These are phyloP conservation scores for Erodium texanum DNA, from an alignment of 441 rosid species.

Conservation along the genomic window DNA sequence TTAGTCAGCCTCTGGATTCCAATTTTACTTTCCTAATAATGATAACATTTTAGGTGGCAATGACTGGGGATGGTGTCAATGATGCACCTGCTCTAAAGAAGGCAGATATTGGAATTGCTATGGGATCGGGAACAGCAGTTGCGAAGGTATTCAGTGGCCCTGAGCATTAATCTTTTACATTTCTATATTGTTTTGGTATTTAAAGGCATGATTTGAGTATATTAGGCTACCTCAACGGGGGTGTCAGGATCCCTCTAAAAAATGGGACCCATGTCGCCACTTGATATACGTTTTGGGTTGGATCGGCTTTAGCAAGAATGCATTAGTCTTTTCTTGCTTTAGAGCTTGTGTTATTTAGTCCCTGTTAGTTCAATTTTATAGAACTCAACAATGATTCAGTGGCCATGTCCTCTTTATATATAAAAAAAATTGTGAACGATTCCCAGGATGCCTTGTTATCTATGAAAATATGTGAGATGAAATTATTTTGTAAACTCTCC, in stretches of 20 bases:
- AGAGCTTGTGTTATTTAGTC: background rate
- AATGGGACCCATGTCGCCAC: too few relatives aligned
- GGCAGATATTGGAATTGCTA: slow-evolving; percentile 97
- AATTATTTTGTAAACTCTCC: background rate
- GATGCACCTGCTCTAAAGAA: slow-evolving; percentile 98
- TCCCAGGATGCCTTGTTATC: background rate
- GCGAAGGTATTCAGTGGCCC: slow-evolving; percentile 63
- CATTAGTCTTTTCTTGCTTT: background rate
- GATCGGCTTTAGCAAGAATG: background rate
- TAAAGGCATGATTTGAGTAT: background rate
- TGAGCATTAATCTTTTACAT: slow-evolving; percentile 8
- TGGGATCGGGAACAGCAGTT: slow-evolving; percentile 99
- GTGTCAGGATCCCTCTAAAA: too few relatives aligned
- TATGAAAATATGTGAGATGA: background rate
- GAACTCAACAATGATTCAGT: background rate
- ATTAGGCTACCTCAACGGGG: background rate
- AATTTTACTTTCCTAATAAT: slow-evolving; percentile 12
- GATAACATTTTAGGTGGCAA: slow-evolving; percentile 66
- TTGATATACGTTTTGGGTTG: too few relatives aligned
- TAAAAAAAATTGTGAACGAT: background rate
- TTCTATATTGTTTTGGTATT: background rate
- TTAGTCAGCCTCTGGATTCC: background rate
- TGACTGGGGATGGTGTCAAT: slow-evolving; percentile 99
- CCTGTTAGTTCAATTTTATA: background rate
- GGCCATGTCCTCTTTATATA: background rate